Conservation (phyloP, 257 asterid species). For the Schizonepeta tenuifolia region DNA sequence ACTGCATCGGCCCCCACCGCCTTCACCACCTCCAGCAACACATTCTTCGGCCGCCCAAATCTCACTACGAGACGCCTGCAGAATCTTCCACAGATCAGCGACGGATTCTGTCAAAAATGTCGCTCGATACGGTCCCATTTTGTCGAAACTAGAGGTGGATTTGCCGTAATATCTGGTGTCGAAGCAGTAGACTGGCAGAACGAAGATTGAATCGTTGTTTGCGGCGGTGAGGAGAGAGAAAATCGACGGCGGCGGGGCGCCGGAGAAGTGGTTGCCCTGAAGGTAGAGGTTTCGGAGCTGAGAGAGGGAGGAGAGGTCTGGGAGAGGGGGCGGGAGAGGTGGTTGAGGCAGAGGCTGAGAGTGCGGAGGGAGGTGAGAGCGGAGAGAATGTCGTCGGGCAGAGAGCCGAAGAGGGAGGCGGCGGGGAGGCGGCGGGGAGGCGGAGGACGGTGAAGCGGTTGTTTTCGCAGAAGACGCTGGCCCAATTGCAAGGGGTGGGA, state of each 20-base stretch:
- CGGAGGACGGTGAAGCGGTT: too few relatives aligned
- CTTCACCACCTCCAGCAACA: slow-evolving; percentile 76
- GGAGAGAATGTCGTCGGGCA: too few relatives aligned
- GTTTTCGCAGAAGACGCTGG: too few relatives aligned
- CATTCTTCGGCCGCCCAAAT: slow-evolving; percentile 85
- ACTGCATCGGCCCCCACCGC: slow-evolving; percentile 92
- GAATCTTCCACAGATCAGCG: slow-evolving; percentile 62
- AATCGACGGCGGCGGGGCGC: slow-evolving; percentile 78
- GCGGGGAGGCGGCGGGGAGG: too few relatives aligned
- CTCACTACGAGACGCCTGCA: slow-evolving; percentile 77
- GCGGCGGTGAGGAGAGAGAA: slow-evolving; percentile 83
- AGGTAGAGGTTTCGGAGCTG: too few relatives aligned
- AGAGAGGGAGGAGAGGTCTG: too few relatives aligned
- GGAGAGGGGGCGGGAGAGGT: too few relatives aligned
- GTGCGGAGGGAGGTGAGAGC: too few relatives aligned
- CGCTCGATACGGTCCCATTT: slow-evolving; percentile 86
- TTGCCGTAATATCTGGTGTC: slow-evolving; percentile 94
- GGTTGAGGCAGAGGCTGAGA: too few relatives aligned
- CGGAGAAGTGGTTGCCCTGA: too few relatives aligned
- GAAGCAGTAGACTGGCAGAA: slow-evolving; percentile 89
- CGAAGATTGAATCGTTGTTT: slow-evolving; percentile 75
- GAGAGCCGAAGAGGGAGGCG: too few relatives aligned
- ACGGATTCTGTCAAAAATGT: slow-evolving; percentile 81
- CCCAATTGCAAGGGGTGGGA: too few relatives aligned
- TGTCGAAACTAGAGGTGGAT: slow-evolving; percentile 84